These are phyloP conservation scores for Mucor velutinosus DNA, from an alignment of 371 early-diverging fungal species.

Conservation along the genomic window DNA sequence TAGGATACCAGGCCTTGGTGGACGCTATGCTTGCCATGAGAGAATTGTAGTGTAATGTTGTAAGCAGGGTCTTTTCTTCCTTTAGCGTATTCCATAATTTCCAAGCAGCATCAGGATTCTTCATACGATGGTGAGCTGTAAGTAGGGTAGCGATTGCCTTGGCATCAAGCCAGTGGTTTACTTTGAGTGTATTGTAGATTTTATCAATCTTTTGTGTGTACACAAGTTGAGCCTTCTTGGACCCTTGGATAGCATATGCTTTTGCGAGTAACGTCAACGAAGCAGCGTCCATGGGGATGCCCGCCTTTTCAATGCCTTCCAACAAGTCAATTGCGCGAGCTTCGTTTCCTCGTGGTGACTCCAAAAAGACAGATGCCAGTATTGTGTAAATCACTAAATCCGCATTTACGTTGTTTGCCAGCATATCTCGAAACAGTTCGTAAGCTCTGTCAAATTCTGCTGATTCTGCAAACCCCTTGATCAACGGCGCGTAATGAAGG, in stretches of 20 bases:
- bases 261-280: constrained; percentile 35
- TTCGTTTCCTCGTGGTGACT: constrained; percentile 25
- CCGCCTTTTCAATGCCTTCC: constrained; percentile 16
- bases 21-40: constrained; percentile 25
- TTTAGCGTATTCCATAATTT: constrained; percentile 30
- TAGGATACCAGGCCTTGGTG: constrained; percentile 30
- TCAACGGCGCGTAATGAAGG: constrained; percentile 33
- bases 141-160: constrained; percentile 30
- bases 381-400: constrained; percentile 41
- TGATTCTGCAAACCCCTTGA: constrained; percentile 37
- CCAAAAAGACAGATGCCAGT: constrained; percentile 36
- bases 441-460: constrained; percentile 42
- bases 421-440: constrained; percentile 35
- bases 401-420: constrained; percentile 31
- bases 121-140: constrained; percentile 25
- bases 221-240: neutral
- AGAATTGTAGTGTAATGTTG: constrained; percentile 34
- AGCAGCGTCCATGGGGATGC: constrained; percentile 24
- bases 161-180: constrained; percentile 24
- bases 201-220: constrained; percentile 7
- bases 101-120: constrained; percentile 37
- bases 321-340: constrained; percentile 29
- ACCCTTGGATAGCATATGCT: constrained; percentile 34
- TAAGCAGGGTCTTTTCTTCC: neutral
- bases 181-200: constrained; percentile 12